These are phyloP conservation scores for Metschnikowia lochheadii DNA, from an alignment of 805 yeast genomes.

Conservation along the genomic window DNA sequence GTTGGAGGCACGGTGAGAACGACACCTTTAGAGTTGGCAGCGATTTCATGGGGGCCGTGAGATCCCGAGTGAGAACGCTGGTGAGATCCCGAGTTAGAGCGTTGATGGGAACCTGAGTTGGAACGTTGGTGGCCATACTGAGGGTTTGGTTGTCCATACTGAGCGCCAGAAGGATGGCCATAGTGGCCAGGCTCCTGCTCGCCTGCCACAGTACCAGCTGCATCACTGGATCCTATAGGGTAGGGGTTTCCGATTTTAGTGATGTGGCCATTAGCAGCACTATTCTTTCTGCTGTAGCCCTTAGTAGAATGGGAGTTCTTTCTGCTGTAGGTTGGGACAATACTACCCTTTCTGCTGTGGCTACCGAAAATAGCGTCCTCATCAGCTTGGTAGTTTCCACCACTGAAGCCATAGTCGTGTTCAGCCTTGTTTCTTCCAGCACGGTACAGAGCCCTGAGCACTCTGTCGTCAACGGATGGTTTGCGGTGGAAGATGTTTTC, in stretches of 20 bases:
- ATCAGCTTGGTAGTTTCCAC: neutral
- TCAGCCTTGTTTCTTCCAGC: slow-evolving; percentile 13
- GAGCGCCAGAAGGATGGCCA: neutral
- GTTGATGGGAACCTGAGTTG: neutral
- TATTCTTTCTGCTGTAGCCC: neutral
- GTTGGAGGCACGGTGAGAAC: slow-evolving; percentile 29
- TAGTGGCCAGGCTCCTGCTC: neutral
- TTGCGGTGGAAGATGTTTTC: slow-evolving; percentile 6
- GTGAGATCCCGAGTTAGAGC: slow-evolving; percentile 1
- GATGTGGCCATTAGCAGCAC: neutral
- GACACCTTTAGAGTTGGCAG: slow-evolving; percentile 20
- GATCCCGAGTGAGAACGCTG: slow-evolving; percentile 1
- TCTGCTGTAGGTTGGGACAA: neutral
- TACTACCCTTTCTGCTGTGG: neutral
- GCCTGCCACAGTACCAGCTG: slow-evolving; percentile 13
- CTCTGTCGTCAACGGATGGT: slow-evolving; percentile 6
- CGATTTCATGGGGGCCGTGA: slow-evolving; percentile 4
- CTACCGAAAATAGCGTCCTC: slow-evolving; percentile 2
- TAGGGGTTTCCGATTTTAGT: slow-evolving; percentile 1
- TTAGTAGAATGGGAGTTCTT: neutral
- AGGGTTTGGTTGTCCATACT: no score
- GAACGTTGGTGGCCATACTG: neutral
- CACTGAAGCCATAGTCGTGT: slow-evolving; percentile 4
- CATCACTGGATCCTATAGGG: slow-evolving; percentile 8
- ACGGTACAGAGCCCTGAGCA: slow-evolving; percentile 12